phyloP scores from a whole-genome alignment of 2,329 filamentous ascomycete species.

The Exophiala xenobiotica region DNA sequence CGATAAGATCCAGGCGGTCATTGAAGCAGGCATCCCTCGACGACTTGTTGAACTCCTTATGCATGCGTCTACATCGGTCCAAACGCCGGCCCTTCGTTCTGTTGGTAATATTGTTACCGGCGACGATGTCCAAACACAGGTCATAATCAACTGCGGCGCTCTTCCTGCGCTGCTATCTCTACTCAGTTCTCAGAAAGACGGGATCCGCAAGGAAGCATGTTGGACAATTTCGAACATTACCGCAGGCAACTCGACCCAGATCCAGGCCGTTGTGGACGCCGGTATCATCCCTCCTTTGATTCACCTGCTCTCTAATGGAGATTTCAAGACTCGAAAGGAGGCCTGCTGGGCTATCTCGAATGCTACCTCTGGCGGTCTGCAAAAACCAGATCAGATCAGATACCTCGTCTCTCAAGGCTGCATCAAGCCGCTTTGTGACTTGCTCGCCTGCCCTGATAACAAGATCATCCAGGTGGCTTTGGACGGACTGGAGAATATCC shows the following conservation, averaged over 20 bases:
- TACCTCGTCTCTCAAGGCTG: slow-evolving; percentile 91
- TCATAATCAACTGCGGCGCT: slow-evolving; percentile 98
- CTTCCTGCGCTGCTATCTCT: slow-evolving; percentile 89
- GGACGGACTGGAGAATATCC: slow-evolving; percentile 96
- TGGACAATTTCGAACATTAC: slow-evolving; percentile 99
- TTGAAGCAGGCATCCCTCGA: slow-evolving; percentile 95
- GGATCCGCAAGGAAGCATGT: slow-evolving; percentile 98
- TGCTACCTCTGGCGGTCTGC: slow-evolving; percentile 91
- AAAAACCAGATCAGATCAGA: slow-evolving; percentile 98
- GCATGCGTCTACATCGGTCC: slow-evolving; percentile 96
- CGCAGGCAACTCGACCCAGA: slow-evolving; percentile 95
- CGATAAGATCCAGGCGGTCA: slow-evolving; percentile 98
- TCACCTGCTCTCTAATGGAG: slow-evolving; percentile 91
- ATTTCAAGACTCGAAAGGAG: slow-evolving; percentile 98
- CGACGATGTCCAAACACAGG: slow-evolving; percentile 97
- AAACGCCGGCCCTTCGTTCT: slow-evolving; percentile 93
- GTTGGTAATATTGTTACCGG: slow-evolving; percentile 99
- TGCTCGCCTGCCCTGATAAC: slow-evolving; percentile 94
- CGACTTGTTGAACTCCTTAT: slow-evolving; percentile 95
- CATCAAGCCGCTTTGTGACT: slow-evolving; percentile 95
- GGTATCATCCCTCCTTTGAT: slow-evolving; percentile 96
- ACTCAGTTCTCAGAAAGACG: slow-evolving; percentile 95
- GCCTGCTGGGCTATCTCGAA: slow-evolving; percentile 99
- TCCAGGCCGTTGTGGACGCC: slow-evolving; percentile 93
- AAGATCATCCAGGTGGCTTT: slow-evolving; percentile 99